phyloP scores from a whole-genome alignment of 352 stramenopile species.

The Globisporangium abappressorium region DNA sequence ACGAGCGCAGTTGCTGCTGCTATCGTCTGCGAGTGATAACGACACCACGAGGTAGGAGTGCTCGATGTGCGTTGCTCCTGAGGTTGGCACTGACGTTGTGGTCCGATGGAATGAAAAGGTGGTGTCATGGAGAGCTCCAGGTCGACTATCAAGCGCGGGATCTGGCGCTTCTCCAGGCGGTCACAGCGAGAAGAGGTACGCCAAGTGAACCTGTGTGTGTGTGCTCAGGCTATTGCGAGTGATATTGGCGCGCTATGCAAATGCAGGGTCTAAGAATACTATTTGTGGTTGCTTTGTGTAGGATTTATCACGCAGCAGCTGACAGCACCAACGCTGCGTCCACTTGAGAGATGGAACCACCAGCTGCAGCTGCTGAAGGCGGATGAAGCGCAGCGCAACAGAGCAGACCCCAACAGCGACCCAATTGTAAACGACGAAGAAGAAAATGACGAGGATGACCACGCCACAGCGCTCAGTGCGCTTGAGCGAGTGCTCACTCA shows the following conservation, averaged over 20 bases:
- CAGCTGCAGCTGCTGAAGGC: slow-evolving; percentile 34
- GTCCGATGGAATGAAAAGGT: neutral
- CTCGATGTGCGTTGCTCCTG: neutral
- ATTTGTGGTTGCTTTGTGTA: slow-evolving; percentile 10
- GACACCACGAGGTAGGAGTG: neutral
- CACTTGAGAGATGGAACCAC: slow-evolving; percentile 37
- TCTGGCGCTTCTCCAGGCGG: neutral
- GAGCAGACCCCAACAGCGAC: neutral
- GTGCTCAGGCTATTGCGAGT: neutral
- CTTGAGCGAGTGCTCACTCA: slow-evolving; percentile 15
- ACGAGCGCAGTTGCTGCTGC: neutral
- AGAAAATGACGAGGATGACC: neutral
- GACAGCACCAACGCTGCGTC: slow-evolving; percentile 15
- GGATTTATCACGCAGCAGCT: slow-evolving; percentile 49
- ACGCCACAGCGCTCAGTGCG: slow-evolving; percentile 10
- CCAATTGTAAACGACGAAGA: neutral
- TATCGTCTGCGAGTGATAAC: neutral
- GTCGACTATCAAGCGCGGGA: neutral
- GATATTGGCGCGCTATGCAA: neutral
- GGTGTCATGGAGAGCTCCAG: neutral
- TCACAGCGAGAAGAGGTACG: neutral
- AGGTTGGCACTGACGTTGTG: neutral
- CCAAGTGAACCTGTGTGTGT: neutral
- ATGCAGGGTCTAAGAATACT: neutral
- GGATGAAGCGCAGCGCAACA: neutral